These are phyloP conservation scores for Endotrypanum monterogeii DNA, from an alignment of 208 protist species.

Conservation along the genomic window DNA sequence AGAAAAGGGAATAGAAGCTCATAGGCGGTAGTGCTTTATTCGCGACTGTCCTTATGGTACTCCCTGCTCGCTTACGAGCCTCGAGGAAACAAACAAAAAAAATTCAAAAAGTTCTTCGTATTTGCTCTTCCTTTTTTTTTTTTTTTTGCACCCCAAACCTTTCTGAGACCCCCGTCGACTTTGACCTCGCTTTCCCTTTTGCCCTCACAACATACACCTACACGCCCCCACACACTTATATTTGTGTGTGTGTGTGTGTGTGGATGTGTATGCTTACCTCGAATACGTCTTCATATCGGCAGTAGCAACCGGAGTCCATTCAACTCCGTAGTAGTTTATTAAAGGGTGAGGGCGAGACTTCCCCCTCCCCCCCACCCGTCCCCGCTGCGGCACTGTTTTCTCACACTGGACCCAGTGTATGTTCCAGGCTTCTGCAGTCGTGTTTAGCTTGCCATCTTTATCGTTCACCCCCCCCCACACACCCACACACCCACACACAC, in stretches of 20 bases:
- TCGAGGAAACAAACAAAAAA: too few species aligned
- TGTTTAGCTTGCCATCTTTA: neutral
- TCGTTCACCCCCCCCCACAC: neutral
- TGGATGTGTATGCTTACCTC: neutral
- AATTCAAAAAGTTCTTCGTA: too few species aligned
- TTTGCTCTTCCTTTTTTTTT: slow-evolving; percentile 1
- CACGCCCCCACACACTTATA: too few species aligned
- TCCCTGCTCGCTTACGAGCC: too few species aligned
- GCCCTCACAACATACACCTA: neutral
- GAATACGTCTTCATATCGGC: neutral
- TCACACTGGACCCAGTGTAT: neutral
- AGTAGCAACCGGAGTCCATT: neutral
- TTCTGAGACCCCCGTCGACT: neutral
- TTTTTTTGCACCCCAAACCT: neutral
- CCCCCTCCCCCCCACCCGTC: neutral
- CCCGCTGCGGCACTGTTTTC: neutral
- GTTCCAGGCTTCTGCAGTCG: neutral
- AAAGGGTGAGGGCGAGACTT: neutral
- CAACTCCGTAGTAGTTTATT: neutral
- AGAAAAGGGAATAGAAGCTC: too few species aligned
- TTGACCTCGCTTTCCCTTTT: neutral
- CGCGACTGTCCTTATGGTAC: too few species aligned
- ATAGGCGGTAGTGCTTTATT: too few species aligned
- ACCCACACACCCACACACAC: too few species aligned
- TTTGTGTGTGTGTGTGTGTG: neutral